These are phyloP conservation scores for Styphnolobium japonicum DNA, from an alignment of 306 rosid genomes.

Conservation along the genomic window DNA sequence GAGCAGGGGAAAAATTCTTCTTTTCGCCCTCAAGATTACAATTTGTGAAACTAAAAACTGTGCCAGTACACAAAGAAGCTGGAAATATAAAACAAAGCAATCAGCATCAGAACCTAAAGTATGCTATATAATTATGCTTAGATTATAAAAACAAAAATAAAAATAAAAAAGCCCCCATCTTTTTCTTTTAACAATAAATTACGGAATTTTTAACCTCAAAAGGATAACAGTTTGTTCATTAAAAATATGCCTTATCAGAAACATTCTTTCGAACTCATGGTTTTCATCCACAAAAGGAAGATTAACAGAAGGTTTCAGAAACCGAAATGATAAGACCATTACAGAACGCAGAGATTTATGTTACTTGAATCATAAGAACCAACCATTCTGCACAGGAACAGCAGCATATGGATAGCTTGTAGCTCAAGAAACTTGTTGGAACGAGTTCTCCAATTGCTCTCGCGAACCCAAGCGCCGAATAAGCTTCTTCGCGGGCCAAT, in stretches of 20 bases:
- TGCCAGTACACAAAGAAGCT: neutral
- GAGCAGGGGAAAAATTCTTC: neutral
- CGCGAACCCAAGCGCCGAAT: neutral
- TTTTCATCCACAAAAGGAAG: neutral
- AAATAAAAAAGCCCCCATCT: neutral
- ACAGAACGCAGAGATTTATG: neutral
- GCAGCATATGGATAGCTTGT: too few relatives aligned
- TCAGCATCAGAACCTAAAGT: neutral
- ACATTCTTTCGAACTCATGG: neutral
- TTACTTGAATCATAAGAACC: neutral
- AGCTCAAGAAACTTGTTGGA: constrained; percentile 34
- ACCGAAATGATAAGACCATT: neutral
- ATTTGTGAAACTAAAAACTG: neutral
- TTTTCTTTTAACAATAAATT: neutral
- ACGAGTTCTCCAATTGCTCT: neutral
- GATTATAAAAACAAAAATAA: neutral
- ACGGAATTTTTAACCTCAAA: neutral
- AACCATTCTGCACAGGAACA: constrained; percentile 57
- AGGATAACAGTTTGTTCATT: neutral
- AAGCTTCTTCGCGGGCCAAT: too few relatives aligned
- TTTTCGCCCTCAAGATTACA: neutral
- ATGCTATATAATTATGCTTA: neutral
- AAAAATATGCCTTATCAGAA: neutral
- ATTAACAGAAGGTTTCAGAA: neutral
- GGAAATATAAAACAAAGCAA: neutral